Percentiles rank a stretch among this genome's conserved stretches.
Conservation (phyloP, 1,139 yeast genomes). For the Suhomyces chickasaworum region DNA sequence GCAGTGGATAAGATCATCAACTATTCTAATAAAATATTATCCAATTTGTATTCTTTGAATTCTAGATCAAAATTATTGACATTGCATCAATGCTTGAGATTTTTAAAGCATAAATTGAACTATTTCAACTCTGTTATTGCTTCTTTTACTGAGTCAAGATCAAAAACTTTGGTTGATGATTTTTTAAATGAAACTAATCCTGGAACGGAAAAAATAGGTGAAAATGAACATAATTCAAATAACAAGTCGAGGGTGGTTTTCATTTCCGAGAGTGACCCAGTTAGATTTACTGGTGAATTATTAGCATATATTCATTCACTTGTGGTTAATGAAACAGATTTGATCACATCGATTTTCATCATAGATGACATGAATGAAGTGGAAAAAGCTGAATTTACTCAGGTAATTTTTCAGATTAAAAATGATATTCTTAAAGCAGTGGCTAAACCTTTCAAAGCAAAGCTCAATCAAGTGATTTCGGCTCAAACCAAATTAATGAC, state of each 20-base stretch:
- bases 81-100: constrained; percentile 38
- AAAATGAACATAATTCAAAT: constrained; percentile 5
- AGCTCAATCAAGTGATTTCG: constrained; percentile 69
- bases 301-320: constrained; percentile 87
- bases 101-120: constrained; percentile 43
- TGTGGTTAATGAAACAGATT: constrained; percentile 87
- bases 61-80: constrained; percentile 29
- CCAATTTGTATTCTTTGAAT: constrained; percentile 38
- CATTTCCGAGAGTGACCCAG: constrained; percentile 76
- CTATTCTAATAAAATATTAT: constrained; percentile 39
- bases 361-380: constrained; percentile 21
- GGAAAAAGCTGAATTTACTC: constrained; percentile 22
- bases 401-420: constrained; percentile 35
- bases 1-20: constrained; percentile 53
- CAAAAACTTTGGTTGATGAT: constrained; percentile 59
- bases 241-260: constrained; percentile 51
- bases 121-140: constrained; percentile 53
- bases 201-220: constrained; percentile 1
- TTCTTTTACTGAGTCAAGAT: constrained; percentile 54
- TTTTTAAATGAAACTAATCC: constrained; percentile 34
- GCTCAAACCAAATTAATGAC: constrained; percentile 60
- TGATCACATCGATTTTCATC: constrained; percentile 51
- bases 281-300: constrained; percentile 81
- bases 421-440: constrained; percentile 51
- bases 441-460: constrained; percentile 44